Conservation (phyloP, 306 rosid genomes). For the Begonia masoniana region DNA sequence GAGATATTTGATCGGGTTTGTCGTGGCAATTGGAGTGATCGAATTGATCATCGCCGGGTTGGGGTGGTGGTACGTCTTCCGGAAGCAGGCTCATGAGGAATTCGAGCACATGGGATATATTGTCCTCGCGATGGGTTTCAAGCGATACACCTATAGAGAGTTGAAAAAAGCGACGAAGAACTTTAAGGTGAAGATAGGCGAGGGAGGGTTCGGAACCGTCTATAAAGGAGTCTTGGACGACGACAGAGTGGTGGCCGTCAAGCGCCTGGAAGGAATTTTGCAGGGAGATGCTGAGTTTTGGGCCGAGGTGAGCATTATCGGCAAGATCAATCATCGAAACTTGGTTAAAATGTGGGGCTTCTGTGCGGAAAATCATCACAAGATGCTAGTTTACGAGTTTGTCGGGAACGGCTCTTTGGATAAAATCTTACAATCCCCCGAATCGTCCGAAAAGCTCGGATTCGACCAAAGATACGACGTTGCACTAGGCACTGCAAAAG, state of each 20-base stretch:
- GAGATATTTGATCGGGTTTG: conserved; percentile 13
- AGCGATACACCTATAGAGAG: conserved; percentile 13
- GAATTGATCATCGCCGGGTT: conserved; percentile 15
- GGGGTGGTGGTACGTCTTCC: conserved; percentile 22
- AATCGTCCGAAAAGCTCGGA: conserved; percentile 1
- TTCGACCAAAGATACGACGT: conserved; percentile 21
- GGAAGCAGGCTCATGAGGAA: conserved; percentile 13
- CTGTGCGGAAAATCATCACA: conserved; percentile 21
- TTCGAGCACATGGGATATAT: conserved; percentile 22
- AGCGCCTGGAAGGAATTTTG: conserved; percentile 29
- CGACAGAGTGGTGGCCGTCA: conserved; percentile 24
- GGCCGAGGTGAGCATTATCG: conserved; percentile 34
- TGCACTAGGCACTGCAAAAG: conserved; percentile 34
- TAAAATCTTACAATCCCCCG: conserved; percentile 12
- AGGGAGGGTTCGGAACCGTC: conserved; percentile 21
- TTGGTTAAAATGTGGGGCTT: conserved; percentile 32
- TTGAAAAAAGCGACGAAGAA: conserved; percentile 18
- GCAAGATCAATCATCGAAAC: conserved; percentile 28
- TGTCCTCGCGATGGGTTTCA: conserved; percentile 20
- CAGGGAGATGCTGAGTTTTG: conserved; percentile 33
- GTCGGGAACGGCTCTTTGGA: conserved; percentile 26
- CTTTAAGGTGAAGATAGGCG: conserved; percentile 24
- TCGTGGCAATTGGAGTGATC: conserved; percentile 12
- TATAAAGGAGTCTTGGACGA: conserved; percentile 24
- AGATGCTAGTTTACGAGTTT: conserved; percentile 27